phyloP scores from a whole-genome alignment of 2,329 filamentous ascomycete genomes.

The Nectriaceae sp. region DNA sequence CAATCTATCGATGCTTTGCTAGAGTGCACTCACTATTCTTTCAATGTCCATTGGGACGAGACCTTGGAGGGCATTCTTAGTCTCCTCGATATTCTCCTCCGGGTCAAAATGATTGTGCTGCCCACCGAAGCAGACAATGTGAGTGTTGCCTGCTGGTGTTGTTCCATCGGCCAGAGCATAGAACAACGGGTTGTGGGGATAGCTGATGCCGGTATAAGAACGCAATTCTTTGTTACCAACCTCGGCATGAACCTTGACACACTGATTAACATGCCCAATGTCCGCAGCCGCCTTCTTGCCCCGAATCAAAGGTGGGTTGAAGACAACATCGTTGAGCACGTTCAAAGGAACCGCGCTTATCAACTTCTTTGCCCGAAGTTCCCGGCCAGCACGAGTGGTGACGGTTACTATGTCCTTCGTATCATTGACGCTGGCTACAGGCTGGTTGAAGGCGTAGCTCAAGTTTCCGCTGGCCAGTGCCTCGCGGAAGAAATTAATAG shows the following conservation, averaged over 20 bases:
- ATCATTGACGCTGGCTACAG: constrained; percentile 36
- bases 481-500: constrained; percentile 46
- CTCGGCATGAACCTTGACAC: constrained; percentile 49
- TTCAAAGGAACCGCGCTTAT: constrained; percentile 48
- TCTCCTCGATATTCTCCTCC: constrained; percentile 39
- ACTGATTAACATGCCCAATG: constrained; percentile 47
- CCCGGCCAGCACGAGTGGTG: constrained; percentile 31
- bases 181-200: constrained; percentile 43
- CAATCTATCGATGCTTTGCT: neutral
- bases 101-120: constrained; percentile 45
- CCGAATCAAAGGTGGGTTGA: constrained; percentile 40
- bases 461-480: constrained; percentile 40
- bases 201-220: constrained; percentile 45
- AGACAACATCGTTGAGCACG: constrained; percentile 41
- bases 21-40: constrained; percentile 22
- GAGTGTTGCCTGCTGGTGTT: constrained; percentile 47
- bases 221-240: constrained; percentile 41
- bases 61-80: constrained; percentile 33
- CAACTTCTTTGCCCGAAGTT: constrained; percentile 32
- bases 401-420: constrained; percentile 32
- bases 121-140: constrained; percentile 48
- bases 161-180: constrained; percentile 48
- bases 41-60: constrained; percentile 36
- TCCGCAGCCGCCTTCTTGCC: constrained; percentile 38
- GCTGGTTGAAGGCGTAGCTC: constrained; percentile 42